These are phyloP conservation scores for Davidsoniella eucalypti DNA, from an alignment of 2,329 filamentous ascomycete genomes.

Conservation along the genomic window DNA sequence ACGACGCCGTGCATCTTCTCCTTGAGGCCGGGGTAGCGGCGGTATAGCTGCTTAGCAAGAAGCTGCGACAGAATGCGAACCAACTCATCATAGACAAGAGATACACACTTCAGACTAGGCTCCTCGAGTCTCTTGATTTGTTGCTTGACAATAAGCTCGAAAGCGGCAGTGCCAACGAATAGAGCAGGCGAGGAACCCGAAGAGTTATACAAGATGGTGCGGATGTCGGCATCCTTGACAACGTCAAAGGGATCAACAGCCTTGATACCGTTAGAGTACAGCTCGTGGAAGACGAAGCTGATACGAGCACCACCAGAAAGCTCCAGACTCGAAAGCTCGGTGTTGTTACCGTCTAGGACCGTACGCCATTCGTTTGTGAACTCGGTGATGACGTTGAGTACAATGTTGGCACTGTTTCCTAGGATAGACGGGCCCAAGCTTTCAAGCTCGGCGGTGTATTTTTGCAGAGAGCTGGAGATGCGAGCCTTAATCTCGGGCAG, in stretches of 20 bases:
- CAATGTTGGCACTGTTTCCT: conserved; percentile 88
- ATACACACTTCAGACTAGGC: conserved; percentile 92
- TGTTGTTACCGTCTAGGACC: conserved; percentile 90
- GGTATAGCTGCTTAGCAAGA: conserved; percentile 74
- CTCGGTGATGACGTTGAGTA: conserved; percentile 97
- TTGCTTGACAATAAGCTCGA: conserved; percentile 96
- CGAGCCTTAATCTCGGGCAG: conserved; percentile 96
- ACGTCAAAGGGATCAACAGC: conserved; percentile 94
- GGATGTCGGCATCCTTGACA: conserved; percentile 94
- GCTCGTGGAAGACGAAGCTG: conserved; percentile 96
- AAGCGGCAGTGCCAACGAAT: conserved; percentile 95
- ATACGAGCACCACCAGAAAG: conserved; percentile 95
- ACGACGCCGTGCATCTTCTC: conserved; percentile 93
- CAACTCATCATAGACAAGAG: conserved; percentile 90
- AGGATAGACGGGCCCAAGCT: conserved; percentile 85
- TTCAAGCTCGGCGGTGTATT: conserved; percentile 69
- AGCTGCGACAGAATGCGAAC: conserved; percentile 88
- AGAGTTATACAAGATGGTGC: conserved; percentile 95
- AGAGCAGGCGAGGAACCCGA: conserved; percentile 94
- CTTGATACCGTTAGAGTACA: conserved; percentile 95
- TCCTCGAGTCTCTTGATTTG: conserved; percentile 95
- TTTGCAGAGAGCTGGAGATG: conserved; percentile 83
- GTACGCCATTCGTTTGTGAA: conserved; percentile 97
- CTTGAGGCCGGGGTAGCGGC: conserved; percentile 84
- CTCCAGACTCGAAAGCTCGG: conserved; percentile 84